Conservation (phyloP, 208 protist species). For the Naegleria fowleri region DNA sequence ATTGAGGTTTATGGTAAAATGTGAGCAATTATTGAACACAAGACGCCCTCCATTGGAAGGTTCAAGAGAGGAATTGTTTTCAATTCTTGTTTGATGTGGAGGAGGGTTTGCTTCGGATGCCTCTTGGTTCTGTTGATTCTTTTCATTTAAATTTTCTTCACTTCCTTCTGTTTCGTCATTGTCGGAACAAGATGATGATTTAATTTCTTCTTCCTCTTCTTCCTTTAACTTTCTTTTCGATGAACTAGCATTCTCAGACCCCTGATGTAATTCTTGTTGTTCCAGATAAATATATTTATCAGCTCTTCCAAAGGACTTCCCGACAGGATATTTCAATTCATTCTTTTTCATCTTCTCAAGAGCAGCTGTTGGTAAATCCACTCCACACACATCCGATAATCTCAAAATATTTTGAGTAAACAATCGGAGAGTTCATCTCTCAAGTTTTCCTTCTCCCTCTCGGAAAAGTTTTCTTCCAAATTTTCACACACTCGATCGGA, state of each 20-base stretch:
- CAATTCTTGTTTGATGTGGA: no score
- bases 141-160: no score
- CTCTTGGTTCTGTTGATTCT: no score
- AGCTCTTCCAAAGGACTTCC: neutral
- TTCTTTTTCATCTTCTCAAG: neutral
- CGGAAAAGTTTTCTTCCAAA: slow-evolving; percentile 29
- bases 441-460: slow-evolving; percentile 34
- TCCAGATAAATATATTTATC: neutral
- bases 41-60: no score
- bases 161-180: no score
- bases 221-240: no score
- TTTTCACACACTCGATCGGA: slow-evolving; percentile 2
- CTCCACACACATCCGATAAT: slow-evolving; percentile 36
- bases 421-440: slow-evolving; percentile 37
- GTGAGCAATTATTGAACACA: no score
- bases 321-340: neutral
- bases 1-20: no score
- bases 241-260: no score
- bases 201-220: no score
- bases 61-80: no score
- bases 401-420: slow-evolving; percentile 37
- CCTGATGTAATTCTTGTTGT: neutral
- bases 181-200: neutral
- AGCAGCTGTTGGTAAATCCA: slow-evolving; percentile 32
- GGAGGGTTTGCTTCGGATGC: no score